Conservation (phyloP, 768 basidiomycete genomes). For the Suillus variegatus region DNA sequence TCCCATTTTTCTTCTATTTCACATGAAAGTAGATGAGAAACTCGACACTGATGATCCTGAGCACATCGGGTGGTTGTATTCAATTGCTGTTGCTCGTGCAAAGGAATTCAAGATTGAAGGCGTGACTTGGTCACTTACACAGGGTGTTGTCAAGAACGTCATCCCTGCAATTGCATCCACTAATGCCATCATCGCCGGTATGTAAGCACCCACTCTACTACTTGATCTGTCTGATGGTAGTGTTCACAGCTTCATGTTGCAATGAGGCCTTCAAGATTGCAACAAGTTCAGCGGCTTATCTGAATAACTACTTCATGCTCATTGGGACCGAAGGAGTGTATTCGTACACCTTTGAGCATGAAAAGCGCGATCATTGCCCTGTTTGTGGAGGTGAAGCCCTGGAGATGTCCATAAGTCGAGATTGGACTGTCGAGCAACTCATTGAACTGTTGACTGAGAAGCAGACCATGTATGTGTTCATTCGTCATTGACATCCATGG, state of each 20-base stretch:
- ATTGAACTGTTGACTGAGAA: constrained; percentile 87
- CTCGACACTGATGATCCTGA: constrained; percentile 97
- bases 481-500: background rate
- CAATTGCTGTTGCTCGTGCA: constrained; percentile 77
- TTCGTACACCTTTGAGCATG: constrained; percentile 96
- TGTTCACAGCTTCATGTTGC: constrained; percentile 81
- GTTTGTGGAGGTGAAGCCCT: constrained; percentile 94
- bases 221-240: constrained; percentile 11
- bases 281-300: constrained; percentile 89
- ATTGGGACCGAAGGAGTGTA: constrained; percentile 97
- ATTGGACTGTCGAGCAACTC: constrained; percentile 80
- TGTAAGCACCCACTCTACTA: constrained; percentile 15
- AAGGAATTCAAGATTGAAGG: constrained; percentile 97
- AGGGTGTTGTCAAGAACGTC: constrained; percentile 99
- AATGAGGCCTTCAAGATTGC: constrained; percentile 99
- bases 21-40: constrained; percentile 71
- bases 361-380: constrained; percentile 90
- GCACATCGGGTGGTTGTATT: constrained; percentile 93
- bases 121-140: constrained; percentile 96
- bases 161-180: constrained; percentile 99
- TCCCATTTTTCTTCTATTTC: constrained; percentile 10
- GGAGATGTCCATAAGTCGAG: constrained; percentile 66
- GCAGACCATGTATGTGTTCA: constrained; percentile 81
- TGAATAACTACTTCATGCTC: constrained; percentile 99
- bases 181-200: constrained; percentile 96